phyloP scores from a whole-genome alignment of 208 protist species.

The Leishmania gerbilli region DNA sequence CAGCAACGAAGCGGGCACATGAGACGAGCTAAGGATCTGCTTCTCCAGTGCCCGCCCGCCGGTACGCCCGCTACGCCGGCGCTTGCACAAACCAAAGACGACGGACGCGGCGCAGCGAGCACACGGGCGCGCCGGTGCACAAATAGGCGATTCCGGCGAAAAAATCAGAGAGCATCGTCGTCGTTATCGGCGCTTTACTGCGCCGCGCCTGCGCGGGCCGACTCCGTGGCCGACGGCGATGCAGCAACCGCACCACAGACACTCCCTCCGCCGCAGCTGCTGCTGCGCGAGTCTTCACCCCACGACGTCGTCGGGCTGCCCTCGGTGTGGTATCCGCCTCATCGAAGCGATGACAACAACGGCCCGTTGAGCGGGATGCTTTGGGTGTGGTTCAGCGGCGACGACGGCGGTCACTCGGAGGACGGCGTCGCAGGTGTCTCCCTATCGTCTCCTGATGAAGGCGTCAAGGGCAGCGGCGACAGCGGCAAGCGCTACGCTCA shows the following conservation, averaged over 20 bases:
- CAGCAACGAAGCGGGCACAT: too few relatives aligned
- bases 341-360: conserved; percentile 8
- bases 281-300: conserved; percentile 15
- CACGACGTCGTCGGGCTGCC: conserved; percentile 22
- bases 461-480: too few relatives aligned
- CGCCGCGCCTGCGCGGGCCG: neutral
- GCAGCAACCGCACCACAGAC: neutral
- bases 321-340: conserved; percentile 24
- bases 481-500: neutral
- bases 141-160: neutral
- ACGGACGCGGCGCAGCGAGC: neutral
- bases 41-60: too few relatives aligned
- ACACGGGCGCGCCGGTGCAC: neutral
- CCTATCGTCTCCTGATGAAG: neutral
- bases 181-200: neutral
- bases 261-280: neutral
- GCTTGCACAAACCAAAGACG: too few relatives aligned
- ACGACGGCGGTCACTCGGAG: neutral
- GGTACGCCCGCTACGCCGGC: too few relatives aligned
- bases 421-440: neutral
- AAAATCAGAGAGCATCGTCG: neutral
- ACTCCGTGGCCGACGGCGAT: neutral
- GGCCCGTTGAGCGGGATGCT: conserved; percentile 14
- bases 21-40: too few relatives aligned
- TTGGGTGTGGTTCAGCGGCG: conserved; percentile 24